Conservation (phyloP, 2,329 filamentous ascomycete species). For the Fusarium secorum region DNA sequence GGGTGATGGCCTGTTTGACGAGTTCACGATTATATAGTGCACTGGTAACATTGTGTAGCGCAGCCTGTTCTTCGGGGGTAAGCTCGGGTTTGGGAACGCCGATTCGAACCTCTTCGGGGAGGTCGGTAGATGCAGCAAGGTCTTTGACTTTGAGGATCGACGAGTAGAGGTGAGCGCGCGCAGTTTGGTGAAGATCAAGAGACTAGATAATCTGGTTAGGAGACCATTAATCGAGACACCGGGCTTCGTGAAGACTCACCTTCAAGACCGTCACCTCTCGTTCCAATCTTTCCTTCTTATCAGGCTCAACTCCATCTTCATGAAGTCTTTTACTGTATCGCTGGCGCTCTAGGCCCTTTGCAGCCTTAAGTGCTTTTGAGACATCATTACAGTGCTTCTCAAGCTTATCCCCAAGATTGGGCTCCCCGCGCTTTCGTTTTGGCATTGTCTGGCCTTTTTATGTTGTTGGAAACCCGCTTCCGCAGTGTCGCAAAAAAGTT, state of each 20-base stretch:
- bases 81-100: conserved; percentile 60
- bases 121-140: conserved; percentile 58
- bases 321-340: conserved; percentile 70
- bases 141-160: conserved; percentile 63
- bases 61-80: conserved; percentile 58
- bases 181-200: conserved; percentile 65
- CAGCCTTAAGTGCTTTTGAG: conserved; percentile 72
- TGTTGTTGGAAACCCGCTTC: conserved; percentile 19
- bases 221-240: not conserved
- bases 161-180: conserved; percentile 63
- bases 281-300: conserved; percentile 67
- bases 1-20: conserved; percentile 58
- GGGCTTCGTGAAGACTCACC: conserved; percentile 44
- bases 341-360: conserved; percentile 80
- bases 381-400: conserved; percentile 66
- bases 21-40: conserved; percentile 61
- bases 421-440: conserved; percentile 64
- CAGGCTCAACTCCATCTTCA: conserved; percentile 54
- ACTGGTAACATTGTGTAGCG: conserved; percentile 68
- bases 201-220: conserved; percentile 49
- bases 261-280: conserved; percentile 66
- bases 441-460: conserved; percentile 52
- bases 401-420: conserved; percentile 59
- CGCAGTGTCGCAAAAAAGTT: conserved; percentile 33
- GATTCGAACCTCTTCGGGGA: conserved; percentile 58